phyloP scores from a whole-genome alignment of 2,329 filamentous ascomycete genomes.

The Monosporascus sp. region DNA sequence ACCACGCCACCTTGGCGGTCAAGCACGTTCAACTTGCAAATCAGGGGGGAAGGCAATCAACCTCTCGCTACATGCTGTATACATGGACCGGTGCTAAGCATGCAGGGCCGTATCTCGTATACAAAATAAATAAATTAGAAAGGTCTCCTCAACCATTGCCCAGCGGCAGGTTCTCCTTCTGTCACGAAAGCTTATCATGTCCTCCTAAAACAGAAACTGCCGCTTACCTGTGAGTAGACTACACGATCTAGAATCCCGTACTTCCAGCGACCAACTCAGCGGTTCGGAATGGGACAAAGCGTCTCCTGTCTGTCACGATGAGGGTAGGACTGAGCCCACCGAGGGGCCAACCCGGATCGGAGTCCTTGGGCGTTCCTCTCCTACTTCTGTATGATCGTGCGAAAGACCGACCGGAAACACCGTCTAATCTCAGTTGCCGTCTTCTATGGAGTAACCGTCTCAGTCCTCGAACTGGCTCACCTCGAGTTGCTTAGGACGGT shows the following conservation, averaged over 20 bases:
- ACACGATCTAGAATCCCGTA: neutral
- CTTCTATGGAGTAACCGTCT: constrained; percentile 16
- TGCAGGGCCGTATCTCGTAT: neutral
- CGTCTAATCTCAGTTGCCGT: constrained; percentile 15
- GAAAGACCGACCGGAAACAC: constrained; percentile 17
- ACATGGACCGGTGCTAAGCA: too few species aligned
- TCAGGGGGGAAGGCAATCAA: too few species aligned
- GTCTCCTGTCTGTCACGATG: neutral
- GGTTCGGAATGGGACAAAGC: neutral
- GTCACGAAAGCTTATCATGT: neutral
- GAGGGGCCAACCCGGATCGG: neutral
- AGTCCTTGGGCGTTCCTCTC: neutral
- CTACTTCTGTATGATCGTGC: neutral
- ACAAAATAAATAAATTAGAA: neutral
- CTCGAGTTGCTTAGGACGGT: neutral
- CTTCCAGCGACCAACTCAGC: neutral
- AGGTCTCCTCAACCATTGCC: neutral
- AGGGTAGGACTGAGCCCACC: neutral
- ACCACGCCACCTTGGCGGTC: too few species aligned
- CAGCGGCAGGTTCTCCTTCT: neutral
- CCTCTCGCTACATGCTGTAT: too few species aligned
- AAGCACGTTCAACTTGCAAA: too few species aligned
- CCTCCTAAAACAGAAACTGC: neutral
- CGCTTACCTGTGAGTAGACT: neutral
- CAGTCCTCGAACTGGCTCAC: constrained; percentile 15